A percentile compares a stretch with the other conserved stretches of the same genome.
Evolutionary conservation across 176 grass and related monocot genomes (phyloP).

Genomic region (Eragrostis curvula): DNA sequence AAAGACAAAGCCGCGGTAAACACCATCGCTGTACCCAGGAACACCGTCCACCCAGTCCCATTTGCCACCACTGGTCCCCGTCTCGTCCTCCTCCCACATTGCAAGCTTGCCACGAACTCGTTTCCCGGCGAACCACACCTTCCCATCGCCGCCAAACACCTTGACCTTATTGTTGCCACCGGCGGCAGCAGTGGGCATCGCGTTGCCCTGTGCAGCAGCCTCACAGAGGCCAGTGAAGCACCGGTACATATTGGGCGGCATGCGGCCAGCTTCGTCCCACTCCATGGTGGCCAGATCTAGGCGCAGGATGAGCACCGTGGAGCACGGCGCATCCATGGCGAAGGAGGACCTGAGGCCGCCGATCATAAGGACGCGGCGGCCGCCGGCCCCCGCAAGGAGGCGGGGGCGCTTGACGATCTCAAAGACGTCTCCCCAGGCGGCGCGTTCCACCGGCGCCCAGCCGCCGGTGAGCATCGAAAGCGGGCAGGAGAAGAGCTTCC

Average conservation of each 20-base stretch:
- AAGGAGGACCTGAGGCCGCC: conserved; percentile 88
- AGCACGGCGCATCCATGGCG: conserved; percentile 81
- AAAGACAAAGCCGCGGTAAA: conserved; percentile 91
- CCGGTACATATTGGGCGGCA: conserved; percentile 88
- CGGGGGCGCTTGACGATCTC: conserved; percentile 95
- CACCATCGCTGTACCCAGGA: conserved; percentile 78
- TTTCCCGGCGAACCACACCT: conserved; percentile 96
- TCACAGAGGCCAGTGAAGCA: conserved; percentile 81
- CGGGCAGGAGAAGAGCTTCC: conserved; percentile 96
- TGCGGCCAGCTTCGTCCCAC: conserved; percentile 95
- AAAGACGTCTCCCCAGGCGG: conserved; percentile 82
- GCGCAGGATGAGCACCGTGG: conserved; percentile 89
- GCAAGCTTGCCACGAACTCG: conserved; percentile 83
- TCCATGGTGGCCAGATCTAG: conserved; percentile 91
- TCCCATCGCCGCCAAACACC: conserved; percentile 95
- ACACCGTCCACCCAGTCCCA: conserved; percentile 93
- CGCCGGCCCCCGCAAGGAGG: conserved; percentile 67
- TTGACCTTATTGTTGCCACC: conserved; percentile 96
- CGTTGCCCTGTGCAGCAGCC: conserved; percentile 43
- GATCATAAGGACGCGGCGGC: conserved; percentile 87
- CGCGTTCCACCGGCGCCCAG: conserved; percentile 77
- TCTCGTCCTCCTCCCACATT: conserved; percentile 93
- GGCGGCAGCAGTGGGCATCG: not conserved
- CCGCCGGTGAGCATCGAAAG: conserved; percentile 63
- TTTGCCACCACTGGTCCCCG: conserved; percentile 47